Evolutionary conservation across 1,139 yeast species (phyloP), one percentile per base, ranked within the genome.

Genomic region (Pneumocystis oryctolagi): DNA sequence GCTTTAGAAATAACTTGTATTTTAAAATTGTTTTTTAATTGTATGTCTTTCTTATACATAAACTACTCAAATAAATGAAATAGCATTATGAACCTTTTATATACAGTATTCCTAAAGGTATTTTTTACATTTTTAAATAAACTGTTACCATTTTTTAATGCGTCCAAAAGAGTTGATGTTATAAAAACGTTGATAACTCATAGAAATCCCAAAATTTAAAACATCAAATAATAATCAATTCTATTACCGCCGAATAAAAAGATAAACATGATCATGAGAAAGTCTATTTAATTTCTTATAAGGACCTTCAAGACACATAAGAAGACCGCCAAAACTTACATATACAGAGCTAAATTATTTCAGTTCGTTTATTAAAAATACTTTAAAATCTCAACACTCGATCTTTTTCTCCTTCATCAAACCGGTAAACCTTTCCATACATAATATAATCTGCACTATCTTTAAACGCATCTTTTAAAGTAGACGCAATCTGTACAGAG

Each of bases 361-460:
- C 25, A 20, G 37, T 40, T 31, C 34, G 9, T 20, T 34, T 5
- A 28, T 34, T 28, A 35, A 3, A 18, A 31, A 25, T n/a, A 35
- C 2, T 25, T 25, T 30, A 25, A 9, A 34, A 32, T 40, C 67
- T 76, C 66, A 66, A 75, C 72, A 79, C 77, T 68, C 78, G 77
- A 71, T 83, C 85, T 66, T 83, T 85, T 59, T 81, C 77, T 67
- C 85, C 84, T 76, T 92, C 98, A 73, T 92, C 97, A 72, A 94
- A 92, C 74, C 92, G 89, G 79, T 94, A 94, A 61, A 94, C 95
- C 18, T 97, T 90, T 65, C 99, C 99, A 74, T 90, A 85, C 97
- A 92, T 92, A 69, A 92, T 97, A 71, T 94, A 94, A 73, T 94
- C 98, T 76, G 89, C 92, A 72, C 92, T 97, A 73, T 92, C 97